Evolutionary conservation across 768 basidiomycete genomes (phyloP).

Genomic region (Boletus rubroflammeus): DNA sequence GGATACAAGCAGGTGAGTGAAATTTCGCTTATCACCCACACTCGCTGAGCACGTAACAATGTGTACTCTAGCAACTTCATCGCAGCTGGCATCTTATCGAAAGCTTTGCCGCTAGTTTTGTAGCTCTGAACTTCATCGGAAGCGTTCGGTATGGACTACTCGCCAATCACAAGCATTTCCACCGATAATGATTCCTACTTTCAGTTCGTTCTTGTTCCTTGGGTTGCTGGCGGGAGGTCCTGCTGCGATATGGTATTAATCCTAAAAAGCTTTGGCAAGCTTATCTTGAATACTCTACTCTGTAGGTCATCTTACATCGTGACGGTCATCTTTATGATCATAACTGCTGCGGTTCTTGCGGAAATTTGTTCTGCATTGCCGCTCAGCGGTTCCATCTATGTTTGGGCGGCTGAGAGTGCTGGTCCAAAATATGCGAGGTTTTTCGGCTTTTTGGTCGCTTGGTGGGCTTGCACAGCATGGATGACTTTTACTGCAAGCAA

Average conservation of each 20-base stretch:
- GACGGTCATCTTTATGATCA: conserved; percentile 82
- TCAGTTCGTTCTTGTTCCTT: conserved; percentile 72
- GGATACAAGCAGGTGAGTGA: conserved; percentile 72
- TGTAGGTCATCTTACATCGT: conserved; percentile 82
- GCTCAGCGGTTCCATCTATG: conserved; percentile 87
- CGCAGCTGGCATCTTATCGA: conserved; percentile 81
- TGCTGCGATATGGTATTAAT: conserved; percentile 69
- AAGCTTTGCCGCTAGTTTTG: conserved; percentile 85
- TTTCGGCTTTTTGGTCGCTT: conserved; percentile 86
- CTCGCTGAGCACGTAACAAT: conserved; percentile 1
- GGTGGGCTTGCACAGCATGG: conserved; percentile 96
- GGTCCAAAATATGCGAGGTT: conserved; percentile 84
- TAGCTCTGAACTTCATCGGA: conserved; percentile 88
- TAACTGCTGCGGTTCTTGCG: conserved; percentile 82
- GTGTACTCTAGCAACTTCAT: conserved; percentile 64
- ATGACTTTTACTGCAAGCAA: conserved; percentile 90
- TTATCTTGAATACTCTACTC: conserved; percentile 10
- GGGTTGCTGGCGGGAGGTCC: conserved; percentile 85
- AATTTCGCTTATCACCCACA: not conserved
- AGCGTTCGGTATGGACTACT: conserved; percentile 58
- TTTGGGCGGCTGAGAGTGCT: conserved; percentile 92
- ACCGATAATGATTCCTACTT: not conserved
- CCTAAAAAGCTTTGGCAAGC: not conserved
- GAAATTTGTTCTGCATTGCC: conserved; percentile 90
- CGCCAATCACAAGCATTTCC: not conserved